Base-by-base conservation (phyloP, 768 basidiomycete species). In the Filobasidium wieringae region DNA sequence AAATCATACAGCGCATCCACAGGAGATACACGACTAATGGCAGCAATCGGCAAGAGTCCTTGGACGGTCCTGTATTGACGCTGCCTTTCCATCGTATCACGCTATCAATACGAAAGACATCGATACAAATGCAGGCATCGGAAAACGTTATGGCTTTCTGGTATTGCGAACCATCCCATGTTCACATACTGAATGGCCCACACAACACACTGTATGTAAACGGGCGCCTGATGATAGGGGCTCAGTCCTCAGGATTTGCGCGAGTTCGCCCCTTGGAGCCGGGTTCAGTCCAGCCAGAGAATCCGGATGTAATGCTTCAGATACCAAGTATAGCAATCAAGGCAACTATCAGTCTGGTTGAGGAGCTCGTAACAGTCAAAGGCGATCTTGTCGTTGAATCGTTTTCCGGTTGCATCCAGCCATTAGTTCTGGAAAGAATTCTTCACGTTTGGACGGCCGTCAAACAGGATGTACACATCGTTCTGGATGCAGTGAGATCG, bases 361-460 rank as follows among this genome's bases (percentile, higher is more conserved):
- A 41, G 26, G 17, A 22, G 6, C 32, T 54, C 15, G 27, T 51
- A n/a, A 26, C 22, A 9, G 51, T 61, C n/a, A 29, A 55, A 29
- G 55, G 55, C 17, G 33, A 34, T 32, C 17, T 61, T 11, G 34
- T 32, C 19, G 30, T 61, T 11, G 55, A 61, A 29, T 65, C 63
- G 29, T 71, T 73, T 50, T 61, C 58, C 7, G 70, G 70, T 27
- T 60, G 68, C 0, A 54, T 72, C 51, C 70, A 72, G 50, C 72
- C 72, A 2, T 66, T 62, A 22, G 60, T 69, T 0, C 63, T 73
- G 15, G 70, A 73, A 50, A 58, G 67, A 37, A 58, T 70, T 9
- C 58, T 73, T 15, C 67, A 66, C 0, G 55, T 70, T 8, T 66
- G 70, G 53, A 66, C 68, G 49, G 60, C 60, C 9, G 53, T 72